Evolutionary conservation across 2,329 filamentous ascomycete genomes (phyloP).

Genomic region (Gaeumannomyces tritici): DNA sequence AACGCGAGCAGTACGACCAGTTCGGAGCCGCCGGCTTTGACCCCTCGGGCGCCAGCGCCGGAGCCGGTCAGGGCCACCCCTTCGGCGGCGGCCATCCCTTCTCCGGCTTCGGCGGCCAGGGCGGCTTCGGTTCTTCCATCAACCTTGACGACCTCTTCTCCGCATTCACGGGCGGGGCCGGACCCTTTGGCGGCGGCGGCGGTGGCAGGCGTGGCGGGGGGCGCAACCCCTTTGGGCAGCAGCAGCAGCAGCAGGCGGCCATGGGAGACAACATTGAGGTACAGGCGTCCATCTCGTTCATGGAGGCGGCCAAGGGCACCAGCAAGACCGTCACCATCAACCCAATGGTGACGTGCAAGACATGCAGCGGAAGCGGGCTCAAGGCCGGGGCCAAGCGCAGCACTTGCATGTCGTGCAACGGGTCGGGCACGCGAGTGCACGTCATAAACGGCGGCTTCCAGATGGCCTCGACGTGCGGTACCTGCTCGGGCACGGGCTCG

Average conservation of each 20-base stretch:
- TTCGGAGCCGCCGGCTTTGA: conserved; percentile 86
- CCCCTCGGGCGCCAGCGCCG: conserved; percentile 56
- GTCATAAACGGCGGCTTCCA: conserved; percentile 91
- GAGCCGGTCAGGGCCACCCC: conserved; percentile 44
- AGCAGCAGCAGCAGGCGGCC: conserved; percentile 54
- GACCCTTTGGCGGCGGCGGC: conserved; percentile 48
- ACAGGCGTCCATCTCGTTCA: conserved; percentile 85
- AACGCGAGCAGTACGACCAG: conserved; percentile 84
- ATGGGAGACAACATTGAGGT: conserved; percentile 97
- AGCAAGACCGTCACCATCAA: conserved; percentile 81
- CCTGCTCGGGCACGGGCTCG: conserved; percentile 71
- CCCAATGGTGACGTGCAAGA: conserved; percentile 70
- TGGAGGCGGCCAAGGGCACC: conserved; percentile 89
- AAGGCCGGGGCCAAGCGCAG: conserved; percentile 69
- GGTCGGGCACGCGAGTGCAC: conserved; percentile 78
- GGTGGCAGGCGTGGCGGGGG: conserved; percentile 36
- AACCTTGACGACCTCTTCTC: conserved; percentile 96
- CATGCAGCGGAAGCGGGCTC: conserved; percentile 74
- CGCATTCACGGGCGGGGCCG: conserved; percentile 58
- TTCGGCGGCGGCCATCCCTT: conserved; percentile 58
- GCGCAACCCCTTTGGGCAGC: conserved; percentile 56
- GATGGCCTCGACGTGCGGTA: conserved; percentile 80
- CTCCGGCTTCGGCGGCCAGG: conserved; percentile 40
- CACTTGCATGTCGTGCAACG: conserved; percentile 71
- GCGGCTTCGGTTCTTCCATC: conserved; percentile 72